Base-by-base conservation (phyloP, 1,284 basidiomycete species). In the Ceratobasidium sp. region DNA sequence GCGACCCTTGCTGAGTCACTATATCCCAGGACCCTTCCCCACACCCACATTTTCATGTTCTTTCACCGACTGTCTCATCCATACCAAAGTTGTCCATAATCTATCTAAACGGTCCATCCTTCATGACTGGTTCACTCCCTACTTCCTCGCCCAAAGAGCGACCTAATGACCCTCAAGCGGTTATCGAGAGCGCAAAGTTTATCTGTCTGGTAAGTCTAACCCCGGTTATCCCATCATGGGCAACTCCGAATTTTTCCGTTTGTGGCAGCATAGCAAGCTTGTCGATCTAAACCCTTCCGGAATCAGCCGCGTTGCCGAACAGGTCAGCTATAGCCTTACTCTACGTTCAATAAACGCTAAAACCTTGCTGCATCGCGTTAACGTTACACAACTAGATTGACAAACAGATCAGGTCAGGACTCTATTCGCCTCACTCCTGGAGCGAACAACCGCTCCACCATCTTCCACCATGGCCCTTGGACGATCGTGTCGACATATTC, bases 341-440 rank as follows among this genome's bases (percentile, higher is more conserved):
- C 38, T 8, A 7, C 38, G 38, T 40, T 40, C 38, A 40, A 8
- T 47, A 47, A n/a, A n/a, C n/a, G 45, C 7, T 47, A 15, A 47
- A 12, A 29, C 49, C 32, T 43, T 65, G 34, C 43, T n/a, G 10
- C 20, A 22, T 47, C 22, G 8, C 22, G 47, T 50, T 67, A 40
- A 67, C 64, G 27, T 27, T 34, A 49, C 7, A 29, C 4, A 15
- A 7, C 45, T 56, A 92, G 90, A 88, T 93, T 64, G 82, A 82
- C 50, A 76, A 77, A 42, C 85, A 84, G 73, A 81, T 93, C 69
- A 76, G 78, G 49, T 75, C 80, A 1, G 88, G 90, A 76, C 82
- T 85, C 0, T 93, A 93, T 76, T 86, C 85, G 4, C 90, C 91
- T 13, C 84, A 87, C 52, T 87, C 89, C 43, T 93, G 91, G 91